These are phyloP conservation scores for Flaveria linearis DNA, from an alignment of 129 eudicot species.

Conservation along the genomic window DNA sequence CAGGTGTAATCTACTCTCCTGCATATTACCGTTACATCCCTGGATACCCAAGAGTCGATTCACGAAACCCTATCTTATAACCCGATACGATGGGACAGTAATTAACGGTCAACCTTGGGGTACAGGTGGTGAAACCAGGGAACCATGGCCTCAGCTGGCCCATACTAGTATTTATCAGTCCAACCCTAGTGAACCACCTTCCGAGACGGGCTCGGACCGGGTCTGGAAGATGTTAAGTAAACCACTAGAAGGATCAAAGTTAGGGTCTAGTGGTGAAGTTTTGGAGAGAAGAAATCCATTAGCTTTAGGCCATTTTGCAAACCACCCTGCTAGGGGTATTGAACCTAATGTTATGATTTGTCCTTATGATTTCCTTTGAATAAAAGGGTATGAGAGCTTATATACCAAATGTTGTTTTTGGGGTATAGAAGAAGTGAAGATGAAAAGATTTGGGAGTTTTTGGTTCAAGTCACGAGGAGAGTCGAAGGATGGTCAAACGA, in stretches of 20 bases:
- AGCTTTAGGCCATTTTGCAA: slow-evolving; percentile 85
- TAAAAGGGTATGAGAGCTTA: slow-evolving; percentile 68
- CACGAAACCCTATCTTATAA: slow-evolving; percentile 82
- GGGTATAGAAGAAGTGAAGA: slow-evolving; percentile 58
- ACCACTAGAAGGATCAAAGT: slow-evolving; percentile 56
- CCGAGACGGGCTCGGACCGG: slow-evolving; percentile 69
- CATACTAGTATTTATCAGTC: slow-evolving; percentile 38
- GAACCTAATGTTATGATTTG: slow-evolving; percentile 88
- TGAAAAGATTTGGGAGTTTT: slow-evolving; percentile 81
- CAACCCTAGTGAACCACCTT: slow-evolving; percentile 27
- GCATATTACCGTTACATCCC: slow-evolving; percentile 93
- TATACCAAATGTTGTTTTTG: slow-evolving; percentile 74
- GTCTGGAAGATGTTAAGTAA: slow-evolving; percentile 92
- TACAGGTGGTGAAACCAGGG: slow-evolving; percentile 64
- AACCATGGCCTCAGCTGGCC: slow-evolving; percentile 71
- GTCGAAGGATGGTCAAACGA: slow-evolving; percentile 33
- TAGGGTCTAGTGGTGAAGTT: slow-evolving; percentile 52
- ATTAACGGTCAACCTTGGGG: slow-evolving; percentile 98
- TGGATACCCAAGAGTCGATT: slow-evolving; percentile 83
- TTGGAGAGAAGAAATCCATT: slow-evolving; percentile 86
- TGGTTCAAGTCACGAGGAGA: slow-evolving; percentile 77
- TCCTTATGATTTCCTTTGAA: slow-evolving; percentile 73
- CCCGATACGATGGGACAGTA: slow-evolving; percentile 87
- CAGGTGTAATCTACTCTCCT: slow-evolving; percentile 90
- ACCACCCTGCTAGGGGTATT: slow-evolving; percentile 68